Base-by-base conservation (phyloP, 768 basidiomycete genomes). In the Suillus fuscotomentosus region DNA sequence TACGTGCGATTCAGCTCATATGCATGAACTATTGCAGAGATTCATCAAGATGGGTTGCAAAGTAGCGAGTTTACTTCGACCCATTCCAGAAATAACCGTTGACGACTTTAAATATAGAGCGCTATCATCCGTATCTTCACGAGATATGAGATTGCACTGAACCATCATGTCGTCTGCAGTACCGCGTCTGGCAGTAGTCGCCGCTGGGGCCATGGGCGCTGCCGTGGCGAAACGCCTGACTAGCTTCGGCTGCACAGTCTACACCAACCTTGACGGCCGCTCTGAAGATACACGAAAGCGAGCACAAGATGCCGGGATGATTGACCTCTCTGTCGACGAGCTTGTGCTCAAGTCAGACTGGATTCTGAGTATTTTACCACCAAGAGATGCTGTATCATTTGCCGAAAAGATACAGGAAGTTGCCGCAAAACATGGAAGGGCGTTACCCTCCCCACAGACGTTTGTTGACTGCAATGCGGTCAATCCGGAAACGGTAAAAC, bases 381-480 rank as follows among this genome's bases (percentile, higher is more conserved):
- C 86, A 13, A 80, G 80, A 65, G 81, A 83, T n/a, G 83, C 85
- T 2, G 65, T 78, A 57, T 71, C 79, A 15, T 77, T 86, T 64
- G 83, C 84, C 2, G 72, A 80, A 67, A 75, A 71, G 53, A 53
- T 72, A 54, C 53, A 36, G 20, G 1, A n/a, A 13, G 53, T 13
- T 38, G 53, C 53, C 2, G 53, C 53, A 17, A 53, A 34, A 20
- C 17, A 53, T 6, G 34, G 34, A 11, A 42, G 42, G 24, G n/a
- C 39, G 22, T 34, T 59, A 9, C 27, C n/a, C 9, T 59, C 50
- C 36, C 61, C 60, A 59, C 70, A 79, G 20, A 69, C 82, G 50
- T 87, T 83, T 69, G 83, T 77, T 22, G 86, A 87, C 71, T 86
- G 84, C 65, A 88, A 89, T 63, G 85, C 87, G 10, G 79, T 88